These are phyloP conservation scores for Scheffersomyces lignosus DNA, from an alignment of 805 yeast species.

Conservation along the genomic window DNA sequence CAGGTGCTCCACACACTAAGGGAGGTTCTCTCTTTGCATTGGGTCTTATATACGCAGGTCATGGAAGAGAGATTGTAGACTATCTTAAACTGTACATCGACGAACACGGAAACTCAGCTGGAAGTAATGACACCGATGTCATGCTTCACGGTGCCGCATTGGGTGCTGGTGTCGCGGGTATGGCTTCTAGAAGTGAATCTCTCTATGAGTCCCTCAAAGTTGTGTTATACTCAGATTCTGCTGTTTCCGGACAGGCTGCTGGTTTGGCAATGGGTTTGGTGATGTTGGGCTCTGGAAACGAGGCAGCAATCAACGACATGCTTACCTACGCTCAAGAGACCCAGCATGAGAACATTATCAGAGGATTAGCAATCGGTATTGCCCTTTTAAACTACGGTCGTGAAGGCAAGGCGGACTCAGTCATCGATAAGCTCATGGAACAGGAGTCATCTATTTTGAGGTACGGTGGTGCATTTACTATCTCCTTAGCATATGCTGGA, in stretches of 20 bases:
- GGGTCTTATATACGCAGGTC: conserved; percentile 94
- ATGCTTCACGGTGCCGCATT: conserved; percentile 93
- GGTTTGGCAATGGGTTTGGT: conserved; percentile 95
- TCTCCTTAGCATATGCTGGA: conserved; percentile 96
- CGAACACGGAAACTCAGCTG: conserved; percentile 64
- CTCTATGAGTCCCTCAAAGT: conserved; percentile 81
- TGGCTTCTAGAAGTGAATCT: conserved; percentile 78
- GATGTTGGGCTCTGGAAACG: conserved; percentile 87
- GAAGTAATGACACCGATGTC: conserved; percentile 72
- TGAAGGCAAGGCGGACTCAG: conserved; percentile 74
- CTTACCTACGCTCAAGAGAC: conserved; percentile 90
- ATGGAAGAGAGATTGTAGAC: conserved; percentile 83
- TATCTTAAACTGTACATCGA: conserved; percentile 72
- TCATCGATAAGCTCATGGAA: conserved; percentile 62
- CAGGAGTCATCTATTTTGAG: conserved; percentile 84
- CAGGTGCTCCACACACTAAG: conserved; percentile 83
- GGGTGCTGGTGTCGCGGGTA: conserved; percentile 95
- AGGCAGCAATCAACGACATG: conserved; percentile 73
- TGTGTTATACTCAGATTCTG: conserved; percentile 85
- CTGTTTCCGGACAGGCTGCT: conserved; percentile 94
- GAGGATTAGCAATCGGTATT: conserved; percentile 89
- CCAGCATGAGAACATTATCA: conserved; percentile 90
- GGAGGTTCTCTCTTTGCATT: conserved; percentile 95
- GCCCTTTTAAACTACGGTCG: conserved; percentile 84
- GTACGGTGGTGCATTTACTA: conserved; percentile 93